Evolutionary conservation across 441 rosid species (phyloP), one percentile per base, ranked within the genome.

Genomic region (Gossypium schwendimanii): DNA sequence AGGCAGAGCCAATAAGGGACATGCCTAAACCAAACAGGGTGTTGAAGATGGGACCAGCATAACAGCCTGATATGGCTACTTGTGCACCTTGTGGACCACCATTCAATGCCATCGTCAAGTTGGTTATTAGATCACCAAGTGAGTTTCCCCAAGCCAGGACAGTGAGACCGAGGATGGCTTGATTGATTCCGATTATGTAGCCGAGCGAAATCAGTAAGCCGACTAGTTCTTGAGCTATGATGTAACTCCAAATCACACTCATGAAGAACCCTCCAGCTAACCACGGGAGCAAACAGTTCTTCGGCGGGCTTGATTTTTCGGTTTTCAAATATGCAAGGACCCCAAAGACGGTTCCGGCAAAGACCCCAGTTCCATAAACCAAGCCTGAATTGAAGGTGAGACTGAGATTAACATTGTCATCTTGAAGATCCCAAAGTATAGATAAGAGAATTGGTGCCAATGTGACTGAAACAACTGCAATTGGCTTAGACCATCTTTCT

Each of bases 131-230:
- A 77, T 93, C 98, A 6, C 97, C 97, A 0, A 91, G 54, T 6
- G 98, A 93, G 73, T 93, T 93, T 0, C 98, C 98, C 97, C 98
- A 91, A 4, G 98, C 96, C 21, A 93, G 85, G 52, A 88, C 87
- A 10, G 96, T 93, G 26, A 93, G 77, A 62, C 96, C 98, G 31
- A 93, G 75, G 52, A 91, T 89, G 4, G 97, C 84, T 54, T 92
- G 89, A 6, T 83, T 88, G 11, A 91, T 75, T 0, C 85, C 90
- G 26, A 84, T 73, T 8, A 93, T 80, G 66, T 84, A 82, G 3
- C 97, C 95, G 2, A 88, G 52, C 0, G 97, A 88, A 53, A 87
- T 89, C 52, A 94, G 69, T 63, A 94, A 72, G 14, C 87, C 90
- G 54, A 94, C 96, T 55, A 94, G 79, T 78, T 94, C 97, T 69